Base-by-base conservation (phyloP, 495 filamentous ascomycete species). In the Penicillium canescens region DNA sequence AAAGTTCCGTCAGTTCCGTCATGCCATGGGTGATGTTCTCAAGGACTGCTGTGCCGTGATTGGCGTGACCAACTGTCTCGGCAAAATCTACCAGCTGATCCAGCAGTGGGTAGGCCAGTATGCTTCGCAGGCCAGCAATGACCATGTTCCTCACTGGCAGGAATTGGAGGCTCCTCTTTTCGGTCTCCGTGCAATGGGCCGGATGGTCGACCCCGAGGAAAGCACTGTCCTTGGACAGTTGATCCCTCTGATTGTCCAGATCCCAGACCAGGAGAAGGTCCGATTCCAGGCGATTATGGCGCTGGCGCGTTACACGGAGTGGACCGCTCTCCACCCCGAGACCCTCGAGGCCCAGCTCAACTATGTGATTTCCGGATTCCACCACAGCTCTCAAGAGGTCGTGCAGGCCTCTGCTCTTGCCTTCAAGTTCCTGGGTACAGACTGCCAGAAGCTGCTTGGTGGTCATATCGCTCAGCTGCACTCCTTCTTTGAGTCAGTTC, bases 1-100 rank as follows among this genome's bases (percentile, higher is more conserved):
- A 62, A 96, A 94, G 63, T 99, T 98, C 76, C 86, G 94, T 37
- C 90, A 96, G 63, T 98, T 97, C 76, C 79, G 94, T 54, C 94
- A 99, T 67, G 82, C 88, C 23, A 99, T 98, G 92, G 94, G 94
- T 14, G 94, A 99, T 69, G 94, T 96, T 3, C 82, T 99, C 37
- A 99, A 99, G 74, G 94, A 98, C 65, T 91, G 91, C 48, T 98
- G 94, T 70, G 87, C 96, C 59, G 92, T 99, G 16, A 92, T 99
- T 66, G 92, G 92, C 10, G 87, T 93, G 28, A 83, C 89, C 0
- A 90, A 95, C 43, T 98, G 94, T 56, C 81, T 99, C 40, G 80
- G 82, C 46, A 98, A 98, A 68, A 86, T 94, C 3, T 90, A 91
- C 62, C 75, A 86, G 4, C 74, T 86, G 40, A 92, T 99, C 55